Conservation (phyloP, 306 rosid genomes). For the Adenanthera pavonina region DNA sequence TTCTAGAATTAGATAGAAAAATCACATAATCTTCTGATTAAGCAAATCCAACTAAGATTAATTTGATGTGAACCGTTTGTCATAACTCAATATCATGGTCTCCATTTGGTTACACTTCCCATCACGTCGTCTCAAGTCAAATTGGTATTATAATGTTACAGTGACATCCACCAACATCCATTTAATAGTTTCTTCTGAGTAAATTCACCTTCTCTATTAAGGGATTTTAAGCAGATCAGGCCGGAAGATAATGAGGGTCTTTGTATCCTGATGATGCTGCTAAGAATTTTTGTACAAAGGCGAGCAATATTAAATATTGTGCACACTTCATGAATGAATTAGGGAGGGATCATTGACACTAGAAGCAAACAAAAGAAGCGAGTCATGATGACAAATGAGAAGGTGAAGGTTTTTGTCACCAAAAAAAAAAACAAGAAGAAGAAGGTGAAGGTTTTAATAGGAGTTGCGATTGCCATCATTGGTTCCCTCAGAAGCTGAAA, state of each 20-base stretch:
- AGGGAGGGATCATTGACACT: neutral
- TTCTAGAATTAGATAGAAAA: neutral
- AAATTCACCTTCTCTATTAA: neutral
- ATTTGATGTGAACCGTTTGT: slow-evolving; percentile 17
- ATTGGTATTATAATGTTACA: neutral
- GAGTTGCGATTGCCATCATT: slow-evolving; percentile 17
- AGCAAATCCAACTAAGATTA: slow-evolving; percentile 21
- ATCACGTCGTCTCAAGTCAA: slow-evolving; percentile 10
- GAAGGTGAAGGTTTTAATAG: slow-evolving; percentile 3
- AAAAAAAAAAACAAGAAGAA: neutral
- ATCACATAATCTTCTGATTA: neutral
- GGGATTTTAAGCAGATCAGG: neutral
- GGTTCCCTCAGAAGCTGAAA: slow-evolving; percentile 37
- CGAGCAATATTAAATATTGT: neutral
- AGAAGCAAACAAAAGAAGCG: neutral
- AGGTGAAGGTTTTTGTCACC: neutral
- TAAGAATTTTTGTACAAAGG: neutral
- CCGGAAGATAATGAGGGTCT: neutral
- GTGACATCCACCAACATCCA: slow-evolving; percentile 27
- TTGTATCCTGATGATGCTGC: neutral
- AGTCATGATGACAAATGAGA: slow-evolving; percentile 33
- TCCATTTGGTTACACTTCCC: slow-evolving; percentile 26
- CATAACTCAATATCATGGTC: slow-evolving; percentile 21
- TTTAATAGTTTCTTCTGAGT: neutral
- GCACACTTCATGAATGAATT: neutral